Evolutionary conservation across 1,139 yeast species (phyloP).

Genomic region (Entelexis paramagnoliae): DNA sequence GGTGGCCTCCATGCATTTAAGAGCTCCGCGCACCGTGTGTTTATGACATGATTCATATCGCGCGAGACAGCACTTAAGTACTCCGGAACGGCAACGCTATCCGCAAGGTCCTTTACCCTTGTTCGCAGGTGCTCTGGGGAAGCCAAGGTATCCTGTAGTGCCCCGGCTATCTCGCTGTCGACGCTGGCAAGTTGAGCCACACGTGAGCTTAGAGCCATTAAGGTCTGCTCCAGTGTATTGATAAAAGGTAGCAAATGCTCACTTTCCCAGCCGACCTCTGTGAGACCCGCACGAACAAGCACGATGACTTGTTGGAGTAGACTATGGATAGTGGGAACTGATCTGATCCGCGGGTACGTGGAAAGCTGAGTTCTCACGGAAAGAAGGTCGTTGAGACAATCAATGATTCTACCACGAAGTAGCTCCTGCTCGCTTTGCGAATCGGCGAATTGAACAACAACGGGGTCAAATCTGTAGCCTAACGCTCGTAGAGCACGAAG

Average conservation of each 20-base stretch:
- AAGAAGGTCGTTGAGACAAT: slow-evolving; percentile 3
- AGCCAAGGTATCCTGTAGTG: neutral
- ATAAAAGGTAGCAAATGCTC: slow-evolving; percentile 9
- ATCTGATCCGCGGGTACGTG: slow-evolving; percentile 5
- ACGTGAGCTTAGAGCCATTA: slow-evolving; percentile 3
- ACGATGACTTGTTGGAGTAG: slow-evolving; percentile 5
- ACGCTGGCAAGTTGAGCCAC: slow-evolving; percentile 5
- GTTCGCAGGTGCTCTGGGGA: neutral
- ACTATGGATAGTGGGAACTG: slow-evolving; percentile 1
- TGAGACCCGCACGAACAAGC: slow-evolving; percentile 12
- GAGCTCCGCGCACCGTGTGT: neutral
- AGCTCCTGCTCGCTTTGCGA: slow-evolving; percentile 41
- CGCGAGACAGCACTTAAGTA: neutral
- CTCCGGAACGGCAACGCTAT: slow-evolving; percentile 4
- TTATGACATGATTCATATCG: neutral
- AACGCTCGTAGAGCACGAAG: slow-evolving; percentile 19
- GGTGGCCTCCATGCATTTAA: slow-evolving; percentile 9
- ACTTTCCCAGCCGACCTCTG: slow-evolving; percentile 3
- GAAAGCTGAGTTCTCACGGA: neutral
- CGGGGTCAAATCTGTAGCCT: slow-evolving; percentile 13
- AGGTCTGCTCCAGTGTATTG: slow-evolving; percentile 8
- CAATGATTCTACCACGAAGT: slow-evolving; percentile 35
- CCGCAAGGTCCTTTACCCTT: neutral
- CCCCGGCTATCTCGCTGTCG: slow-evolving; percentile 3
- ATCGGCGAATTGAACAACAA: slow-evolving; percentile 6